These are phyloP conservation scores for Sphagnum contortum DNA, from an alignment of 225 moss, liverwort and hornwort genomes.

Conservation along the genomic window DNA sequence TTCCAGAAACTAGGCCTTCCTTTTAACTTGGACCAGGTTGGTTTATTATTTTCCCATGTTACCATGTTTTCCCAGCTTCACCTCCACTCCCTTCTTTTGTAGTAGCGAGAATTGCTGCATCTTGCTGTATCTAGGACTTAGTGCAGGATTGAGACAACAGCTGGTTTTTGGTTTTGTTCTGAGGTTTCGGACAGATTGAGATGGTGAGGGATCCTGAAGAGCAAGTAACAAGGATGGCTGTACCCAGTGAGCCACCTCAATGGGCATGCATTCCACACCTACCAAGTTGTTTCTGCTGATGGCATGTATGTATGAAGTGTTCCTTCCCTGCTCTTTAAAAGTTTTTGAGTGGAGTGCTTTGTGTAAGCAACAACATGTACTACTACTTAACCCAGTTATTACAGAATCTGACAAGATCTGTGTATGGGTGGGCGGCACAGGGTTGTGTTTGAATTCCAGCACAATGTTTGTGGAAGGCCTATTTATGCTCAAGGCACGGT, in stretches of 20 bases:
- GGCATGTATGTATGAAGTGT: slow-evolving; percentile 38
- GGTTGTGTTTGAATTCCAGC: slow-evolving; percentile 35
- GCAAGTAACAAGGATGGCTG: slow-evolving; percentile 58
- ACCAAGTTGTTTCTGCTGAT: slow-evolving; percentile 65
- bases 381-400: no score
- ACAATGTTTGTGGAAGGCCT: slow-evolving; percentile 45
- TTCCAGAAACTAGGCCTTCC: slow-evolving; percentile 72
- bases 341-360: no score
- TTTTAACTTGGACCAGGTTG: slow-evolving; percentile 57
- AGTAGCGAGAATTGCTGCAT: no score
- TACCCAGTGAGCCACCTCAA: slow-evolving; percentile 61
- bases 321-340: no score
- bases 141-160: no score
- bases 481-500: slow-evolving; percentile 51
- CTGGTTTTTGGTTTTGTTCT: no score
- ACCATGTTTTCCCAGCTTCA: not conserved
- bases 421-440: slow-evolving; percentile 4
- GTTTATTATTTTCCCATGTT: not conserved
- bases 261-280: slow-evolving; percentile 94
- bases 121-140: not conserved
- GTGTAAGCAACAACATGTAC: no score
- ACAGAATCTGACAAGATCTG: no score
- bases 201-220: slow-evolving; percentile 77
- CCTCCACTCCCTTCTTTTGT: not conserved
- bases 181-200: slow-evolving; percentile 23